Evolutionary conservation across 78 protist species (phyloP), one percentile per base, ranked within the genome.

Genomic region (Thecamonas trahens): DNA sequence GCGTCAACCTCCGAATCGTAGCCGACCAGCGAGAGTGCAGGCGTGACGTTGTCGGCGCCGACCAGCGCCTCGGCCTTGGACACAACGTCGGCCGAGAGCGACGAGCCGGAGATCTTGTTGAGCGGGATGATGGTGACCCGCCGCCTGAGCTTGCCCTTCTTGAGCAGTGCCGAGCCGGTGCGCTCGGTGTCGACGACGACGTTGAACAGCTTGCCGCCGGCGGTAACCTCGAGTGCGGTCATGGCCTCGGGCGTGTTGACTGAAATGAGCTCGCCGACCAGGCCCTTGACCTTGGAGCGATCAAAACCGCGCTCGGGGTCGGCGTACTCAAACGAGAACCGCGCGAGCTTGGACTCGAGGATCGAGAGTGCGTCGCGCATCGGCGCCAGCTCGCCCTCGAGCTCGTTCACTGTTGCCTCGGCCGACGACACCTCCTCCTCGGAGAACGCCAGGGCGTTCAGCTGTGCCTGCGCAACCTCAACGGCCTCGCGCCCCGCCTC

Each of bases 121-220:
- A 97, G 86, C 39, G 99, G 99, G 17, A 98, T 77, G 80, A 97
- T 72, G 18, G 99, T 94, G 20, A 91, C 91, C 13, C 98, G 77
- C 29, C 72, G 29, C 65, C 58, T 40, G 15, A 96, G 85, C 32
- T 77, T 28, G 34, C 97, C 99, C 22, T 76, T 45, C 37, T 45
- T 9, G 15, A 97, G 70, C 39, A 97, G 83, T 44, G 34, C 53
- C 77, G 74, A 52, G 61, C 87, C 96, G 13, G 92, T 90, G 9
- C 35, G 65, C 15, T 90, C 96, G 44, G 42, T 72, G 34, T 93
- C 96, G 13, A 96, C 91, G 9, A 97, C 88, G 11, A 97, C 91
- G 24, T 94, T 83, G 80, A 74, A 90, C 39, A 97, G 86, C 45
- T 60, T 52, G 24, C 91, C 91, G 62, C 98, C 97, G 2, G 97